Conservation (phyloP, 768 basidiomycete species). For the Calocera viscosa region DNA sequence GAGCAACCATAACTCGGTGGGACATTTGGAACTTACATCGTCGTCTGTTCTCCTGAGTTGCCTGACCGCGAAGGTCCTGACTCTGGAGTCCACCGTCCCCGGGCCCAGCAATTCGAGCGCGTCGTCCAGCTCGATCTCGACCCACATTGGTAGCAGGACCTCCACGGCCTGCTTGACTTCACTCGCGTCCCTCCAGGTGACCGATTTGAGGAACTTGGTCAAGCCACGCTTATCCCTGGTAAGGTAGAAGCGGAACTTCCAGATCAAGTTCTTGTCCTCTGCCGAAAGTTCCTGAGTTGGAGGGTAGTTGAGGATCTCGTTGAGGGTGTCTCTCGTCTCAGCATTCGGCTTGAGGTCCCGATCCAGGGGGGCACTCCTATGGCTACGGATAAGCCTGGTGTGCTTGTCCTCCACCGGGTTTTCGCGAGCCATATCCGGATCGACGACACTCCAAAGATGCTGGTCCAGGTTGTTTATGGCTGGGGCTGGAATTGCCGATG, state of each 20-base stretch:
- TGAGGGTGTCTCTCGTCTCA: slow-evolving; percentile 80
- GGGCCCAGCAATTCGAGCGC: slow-evolving; percentile 91
- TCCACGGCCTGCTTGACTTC: slow-evolving; percentile 98
- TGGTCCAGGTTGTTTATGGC: slow-evolving; percentile 42
- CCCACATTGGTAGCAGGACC: slow-evolving; percentile 89
- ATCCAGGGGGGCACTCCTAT: slow-evolving; percentile 88
- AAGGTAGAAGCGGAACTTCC: slow-evolving; percentile 99
- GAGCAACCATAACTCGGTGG: too few species aligned
- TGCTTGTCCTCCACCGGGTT: slow-evolving; percentile 98
- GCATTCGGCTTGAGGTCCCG: slow-evolving; percentile 94
- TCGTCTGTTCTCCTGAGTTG: slow-evolving; percentile 87
- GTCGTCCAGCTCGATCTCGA: slow-evolving; percentile 92
- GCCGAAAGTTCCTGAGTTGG: slow-evolving; percentile 77
- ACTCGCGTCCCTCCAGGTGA: slow-evolving; percentile 90
- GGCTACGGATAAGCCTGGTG: slow-evolving; percentile 82
- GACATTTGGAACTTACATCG: slow-evolving; percentile 45
- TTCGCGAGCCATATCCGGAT: slow-evolving; percentile 81
- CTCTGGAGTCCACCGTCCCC: slow-evolving; percentile 76
- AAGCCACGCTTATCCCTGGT: slow-evolving; percentile 82
- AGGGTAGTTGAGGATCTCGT: slow-evolving; percentile 85
- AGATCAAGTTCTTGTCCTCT: slow-evolving; percentile 90
- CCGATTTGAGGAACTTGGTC: slow-evolving; percentile 95
- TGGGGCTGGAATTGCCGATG: slow-evolving; percentile 29
- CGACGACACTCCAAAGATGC: slow-evolving; percentile 74
- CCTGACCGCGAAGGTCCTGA: slow-evolving; percentile 85